Base-by-base conservation (phyloP, 768 basidiomycete species). In the Suillus paluster region DNA sequence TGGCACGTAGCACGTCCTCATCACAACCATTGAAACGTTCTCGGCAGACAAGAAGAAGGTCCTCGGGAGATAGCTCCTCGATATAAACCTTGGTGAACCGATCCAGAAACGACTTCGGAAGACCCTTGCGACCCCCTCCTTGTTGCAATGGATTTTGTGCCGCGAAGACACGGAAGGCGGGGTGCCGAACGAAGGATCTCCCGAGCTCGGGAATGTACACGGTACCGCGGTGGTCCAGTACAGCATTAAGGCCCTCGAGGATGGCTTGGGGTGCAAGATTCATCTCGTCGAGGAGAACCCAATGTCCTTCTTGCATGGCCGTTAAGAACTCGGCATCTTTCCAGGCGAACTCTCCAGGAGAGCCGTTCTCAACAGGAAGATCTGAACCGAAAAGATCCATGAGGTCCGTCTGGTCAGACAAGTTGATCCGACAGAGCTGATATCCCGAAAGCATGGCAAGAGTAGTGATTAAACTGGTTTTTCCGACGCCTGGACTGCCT, bases 211-310 rank as follows among this genome's bases (percentile, higher is more conserved):
- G 97, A 45, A 99, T 90, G 75, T 89, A 99, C 27, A 97, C 94
- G 1, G 90, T 87, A 33, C 97, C 97, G 57, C 97, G 88, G 75
- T 99, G 97, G 75, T 99, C 97, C 34, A 99, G 78, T 11, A 97
- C 87, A 1, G 97, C 95, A 70, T 99, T 99, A 44, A 99, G 84
- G 33, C 97, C 97, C 77, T 99, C 97, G 2, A 99, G 85, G 5
- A 99, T 90, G 0, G 97, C 90, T 70, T 99, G 97, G 34, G 97
- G 94, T 0, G 97, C 97, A 42, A 99, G 83, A 71, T 99, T 99
- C 97, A 99, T 99, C 74, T 99, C 97, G 71, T 99, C 97, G 11
- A 99, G 84, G 7, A 99, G 85, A 6, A 99, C 97, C 97, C 97
- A 99, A 63, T 94, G 88, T 1, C 97, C 97, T n/a, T 91, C 84